A percentile compares a stretch with the other conserved stretches of the same genome.
phyloP scores from a whole-genome alignment of 176 grass and related monocot genomes.

The Carex littledalei region DNA sequence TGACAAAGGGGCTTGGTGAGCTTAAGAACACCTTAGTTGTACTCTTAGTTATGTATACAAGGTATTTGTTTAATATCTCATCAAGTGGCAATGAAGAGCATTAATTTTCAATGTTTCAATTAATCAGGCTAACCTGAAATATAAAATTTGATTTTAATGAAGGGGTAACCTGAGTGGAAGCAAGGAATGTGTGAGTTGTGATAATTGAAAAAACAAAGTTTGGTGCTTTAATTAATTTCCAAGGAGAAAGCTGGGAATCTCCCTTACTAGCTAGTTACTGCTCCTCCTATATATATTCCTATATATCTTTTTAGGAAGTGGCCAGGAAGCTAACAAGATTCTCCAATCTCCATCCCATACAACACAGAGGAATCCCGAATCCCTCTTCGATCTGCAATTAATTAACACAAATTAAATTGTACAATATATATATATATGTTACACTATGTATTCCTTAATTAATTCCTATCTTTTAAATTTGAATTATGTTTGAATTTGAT shows the following conservation, averaged over 20 bases:
- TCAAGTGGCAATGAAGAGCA: conserved; percentile 51
- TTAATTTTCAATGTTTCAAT: conserved; percentile 24
- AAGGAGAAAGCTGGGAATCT: conserved; percentile 57
- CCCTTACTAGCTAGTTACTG: conserved; percentile 14
- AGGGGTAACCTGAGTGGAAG: conserved; percentile 29
- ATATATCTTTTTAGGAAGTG: conserved; percentile 80
- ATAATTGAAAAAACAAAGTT: not conserved
- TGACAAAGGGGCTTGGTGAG: too few species aligned
- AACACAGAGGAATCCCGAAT: not conserved
- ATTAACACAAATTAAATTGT: not conserved
- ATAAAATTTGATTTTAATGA: conserved; percentile 34
- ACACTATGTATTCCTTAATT: too few species aligned
- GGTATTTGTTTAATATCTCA: not conserved
- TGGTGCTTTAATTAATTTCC: not conserved
- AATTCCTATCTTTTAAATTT: too few species aligned
- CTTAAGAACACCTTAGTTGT: too few species aligned
- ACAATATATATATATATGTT: too few species aligned
- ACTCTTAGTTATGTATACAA: not conserved
- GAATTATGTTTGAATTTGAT: too few species aligned
- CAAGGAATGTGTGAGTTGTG: conserved; percentile 34
- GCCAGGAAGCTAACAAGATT: conserved; percentile 92
- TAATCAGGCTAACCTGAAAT: not conserved
- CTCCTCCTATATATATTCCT: conserved; percentile 26
- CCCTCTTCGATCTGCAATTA: conserved; percentile 25
- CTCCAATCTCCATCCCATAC: conserved; percentile 16